Percentiles rank a stretch among this genome's conserved stretches.
Evolutionary conservation across 495 filamentous ascomycete genomes (phyloP).

Genomic region (Staphylotrichum longicolle): DNA sequence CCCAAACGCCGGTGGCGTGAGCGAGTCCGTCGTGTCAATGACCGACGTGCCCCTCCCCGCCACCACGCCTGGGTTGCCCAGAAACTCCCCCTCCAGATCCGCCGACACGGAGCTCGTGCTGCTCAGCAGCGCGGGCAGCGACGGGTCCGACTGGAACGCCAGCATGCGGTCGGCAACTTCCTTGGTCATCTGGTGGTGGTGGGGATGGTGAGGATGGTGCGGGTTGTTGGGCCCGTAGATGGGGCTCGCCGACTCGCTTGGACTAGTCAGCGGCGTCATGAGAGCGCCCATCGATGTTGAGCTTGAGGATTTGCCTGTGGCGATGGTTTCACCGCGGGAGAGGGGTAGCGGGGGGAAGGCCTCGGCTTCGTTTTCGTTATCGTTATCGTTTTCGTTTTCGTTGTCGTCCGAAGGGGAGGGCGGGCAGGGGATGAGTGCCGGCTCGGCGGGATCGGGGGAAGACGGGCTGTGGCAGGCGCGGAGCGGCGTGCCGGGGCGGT

Average conservation of each 20-base stretch:
- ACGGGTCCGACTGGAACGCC: conserved; percentile 69
- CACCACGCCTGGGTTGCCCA: conserved; percentile 48
- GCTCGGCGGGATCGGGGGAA: conserved; percentile 32
- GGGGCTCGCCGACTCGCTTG: conserved; percentile 54
- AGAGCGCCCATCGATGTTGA: conserved; percentile 45
- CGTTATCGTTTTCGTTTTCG: too few species aligned
- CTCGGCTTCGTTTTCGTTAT: conserved; percentile 40
- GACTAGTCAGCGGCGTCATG: conserved; percentile 48
- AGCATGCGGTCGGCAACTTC: conserved; percentile 58
- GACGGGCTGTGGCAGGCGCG: conserved; percentile 28
- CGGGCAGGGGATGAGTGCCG: conserved; percentile 38
- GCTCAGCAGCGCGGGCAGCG: conserved; percentile 71
- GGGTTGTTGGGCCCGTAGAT: conserved; percentile 52
- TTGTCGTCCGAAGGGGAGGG: conserved; percentile 37
- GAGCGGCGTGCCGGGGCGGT: conserved; percentile 32
- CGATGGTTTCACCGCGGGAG: conserved; percentile 39
- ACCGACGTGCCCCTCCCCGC: conserved; percentile 37
- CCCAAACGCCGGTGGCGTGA: conserved; percentile 50
- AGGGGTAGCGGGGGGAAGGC: conserved; percentile 28
- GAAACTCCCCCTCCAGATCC: conserved; percentile 54
- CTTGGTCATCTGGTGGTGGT: conserved; percentile 41
- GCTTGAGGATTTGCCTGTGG: conserved; percentile 45
- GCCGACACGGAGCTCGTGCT: conserved; percentile 78
- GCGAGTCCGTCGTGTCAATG: conserved; percentile 51
- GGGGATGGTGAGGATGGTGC: too few species aligned